Evolutionary conservation across 1,139 yeast genomes (phyloP), one percentile per base, ranked within the genome.

Genomic region (Hemisphaericaspora lyxosophila): DNA sequence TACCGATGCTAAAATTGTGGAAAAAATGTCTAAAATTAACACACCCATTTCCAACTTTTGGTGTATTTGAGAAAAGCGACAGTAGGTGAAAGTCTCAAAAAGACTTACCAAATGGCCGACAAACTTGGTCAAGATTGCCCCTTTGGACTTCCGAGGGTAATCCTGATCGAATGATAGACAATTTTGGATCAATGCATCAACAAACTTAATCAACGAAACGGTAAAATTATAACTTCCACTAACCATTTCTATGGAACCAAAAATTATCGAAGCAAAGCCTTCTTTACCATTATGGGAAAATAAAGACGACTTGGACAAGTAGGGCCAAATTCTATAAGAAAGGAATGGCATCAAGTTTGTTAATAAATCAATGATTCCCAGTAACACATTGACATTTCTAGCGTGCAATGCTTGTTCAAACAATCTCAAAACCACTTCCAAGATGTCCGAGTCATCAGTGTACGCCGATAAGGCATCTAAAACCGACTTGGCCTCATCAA

Each of bases 271-370:
- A 0, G 82, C 79, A 36, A 80, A 62, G 0, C 94, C 92, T 36
- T 86, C 88, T 47, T 78, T 80, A 0, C 89, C 88, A 43, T 78
- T 75, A 36, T 73, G 72, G 12, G 84, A 80, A 3, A 87, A 64
- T 19, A 88, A 62, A 15, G 80, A 75, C 1, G 95, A 83, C 39
- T 80, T 78, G 13, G 81, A 74, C 13, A 89, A 60, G 51, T 81
- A 85, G 0, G 89, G 76, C 96, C 96, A 89, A 2, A 89, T 84
- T 44, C 89, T 67, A 45, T 75, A 73, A 0, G 95, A 78, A 33
- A 72, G 73, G 6, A 77, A 62, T 27, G 67, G 65, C 27, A 70
- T 64, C 37, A 79, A 65, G 2, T 73, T 64, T 3, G 72, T 61
- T 26, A 87, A 62, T 33, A 87, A 73, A 11, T 72, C 62, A 16